Base-by-base conservation (phyloP, 495 filamentous ascomycete genomes). In the Podospora sp. region DNA sequence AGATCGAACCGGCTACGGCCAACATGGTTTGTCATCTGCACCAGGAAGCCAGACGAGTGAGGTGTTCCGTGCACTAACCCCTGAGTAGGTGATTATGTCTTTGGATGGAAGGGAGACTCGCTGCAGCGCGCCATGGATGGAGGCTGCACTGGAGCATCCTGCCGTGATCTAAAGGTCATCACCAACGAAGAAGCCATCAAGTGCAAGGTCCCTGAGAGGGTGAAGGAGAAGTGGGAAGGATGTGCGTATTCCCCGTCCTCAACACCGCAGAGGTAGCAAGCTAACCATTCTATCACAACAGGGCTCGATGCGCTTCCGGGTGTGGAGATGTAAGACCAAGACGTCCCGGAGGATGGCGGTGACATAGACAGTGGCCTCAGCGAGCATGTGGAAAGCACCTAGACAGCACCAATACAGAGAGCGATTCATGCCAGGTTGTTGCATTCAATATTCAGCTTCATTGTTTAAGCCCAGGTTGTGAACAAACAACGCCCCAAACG, bases 1-100 rank as follows among this genome's bases (percentile, higher is more conserved):
- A 0, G 68, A 70, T 29, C 52, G 60, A 1, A 70, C 65, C 1
- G 68, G 68, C 6, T 70, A 70, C 3, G 65, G 65, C 20, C 68
- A 70, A 22, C 68, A 70, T 20, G 68, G 68, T 69, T 66, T 2
- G 68, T 69, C 0, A 66, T 69, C 5, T 25, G 1, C 40, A 12
- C 2, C 1, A 0, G 4, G n/a, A 0, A 6, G 21, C 18, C 11
- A 0, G 40, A 2, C 1, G 4, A n/a, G n/a, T n/a, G n/a, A n/a
- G 14, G 21, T 8, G 0, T 49, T 0, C 16, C 26, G 33, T 0
- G 20, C 5, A 20, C 11, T 29, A 21, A 50, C 60, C 16, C 20
- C 16, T 11, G 40, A 46, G 40, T 11, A 46, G 40, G 60, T n/a
- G 60, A 50, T n/a, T 62, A 62, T 20, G 56, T 59, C 25, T 59